phyloP scores from a whole-genome alignment of 768 basidiomycete species.

The Polyporus arcularius region DNA sequence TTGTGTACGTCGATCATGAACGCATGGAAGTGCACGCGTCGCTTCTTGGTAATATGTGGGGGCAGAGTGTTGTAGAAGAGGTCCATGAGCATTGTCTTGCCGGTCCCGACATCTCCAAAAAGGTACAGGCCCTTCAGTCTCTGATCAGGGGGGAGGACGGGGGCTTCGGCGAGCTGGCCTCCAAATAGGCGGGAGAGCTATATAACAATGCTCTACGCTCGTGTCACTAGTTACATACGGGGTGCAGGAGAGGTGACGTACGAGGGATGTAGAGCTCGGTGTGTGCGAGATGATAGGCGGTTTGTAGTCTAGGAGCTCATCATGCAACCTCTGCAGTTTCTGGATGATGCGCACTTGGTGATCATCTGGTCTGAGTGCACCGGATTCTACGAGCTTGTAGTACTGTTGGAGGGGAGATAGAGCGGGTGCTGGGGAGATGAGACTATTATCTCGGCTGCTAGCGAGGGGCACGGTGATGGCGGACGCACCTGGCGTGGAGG shows the following conservation, averaged over 20 bases:
- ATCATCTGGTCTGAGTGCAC: constrained; percentile 69
- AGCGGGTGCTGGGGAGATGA: not conserved
- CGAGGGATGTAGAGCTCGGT: constrained; percentile 33
- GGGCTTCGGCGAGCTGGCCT: constrained; percentile 18
- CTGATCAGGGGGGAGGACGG: constrained; percentile 43
- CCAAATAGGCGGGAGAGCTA: constrained; percentile 35
- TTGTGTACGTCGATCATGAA: constrained; percentile 99
- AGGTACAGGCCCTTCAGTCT: constrained; percentile 91
- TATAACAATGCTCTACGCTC: not conserved
- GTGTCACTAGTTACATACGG: not conserved
- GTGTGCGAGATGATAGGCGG: constrained; percentile 62
- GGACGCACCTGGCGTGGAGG: not conserved
- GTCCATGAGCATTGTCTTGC: constrained; percentile 99
- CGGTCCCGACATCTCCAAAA: constrained; percentile 95
- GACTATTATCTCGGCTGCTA: not conserved
- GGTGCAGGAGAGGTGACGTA: constrained; percentile 20
- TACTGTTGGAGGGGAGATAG: constrained; percentile 39
- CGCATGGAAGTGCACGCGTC: constrained; percentile 95
- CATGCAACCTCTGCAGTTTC: constrained; percentile 79
- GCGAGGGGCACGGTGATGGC: not conserved
- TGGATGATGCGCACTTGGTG: constrained; percentile 85
- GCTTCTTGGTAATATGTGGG: constrained; percentile 62
- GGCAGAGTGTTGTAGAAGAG: constrained; percentile 89
- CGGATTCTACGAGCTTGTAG: constrained; percentile 48
- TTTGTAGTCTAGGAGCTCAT: constrained; percentile 66